These are phyloP conservation scores for Cyanodermella asteris DNA, from an alignment of 2,329 filamentous ascomycete species.

Conservation along the genomic window DNA sequence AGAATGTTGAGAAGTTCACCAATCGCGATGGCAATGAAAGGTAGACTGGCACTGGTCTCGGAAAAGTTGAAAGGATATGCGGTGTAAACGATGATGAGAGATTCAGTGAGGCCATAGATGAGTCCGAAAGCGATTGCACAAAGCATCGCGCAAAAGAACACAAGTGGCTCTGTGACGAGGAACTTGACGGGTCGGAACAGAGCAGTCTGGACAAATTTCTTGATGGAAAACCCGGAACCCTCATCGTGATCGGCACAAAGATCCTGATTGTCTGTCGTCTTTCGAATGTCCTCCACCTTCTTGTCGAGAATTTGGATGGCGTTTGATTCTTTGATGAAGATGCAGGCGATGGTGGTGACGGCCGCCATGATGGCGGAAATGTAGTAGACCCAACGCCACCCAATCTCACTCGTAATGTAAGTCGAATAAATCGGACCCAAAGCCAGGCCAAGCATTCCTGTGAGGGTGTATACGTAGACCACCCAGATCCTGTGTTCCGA, in stretches of 20 bases:
- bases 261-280: slow-evolving; percentile 11
- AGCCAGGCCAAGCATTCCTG: slow-evolving; percentile 21
- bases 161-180: slow-evolving; percentile 25
- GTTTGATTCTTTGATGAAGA: slow-evolving; percentile 22
- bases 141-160: slow-evolving; percentile 22
- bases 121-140: slow-evolving; percentile 22
- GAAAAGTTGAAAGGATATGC: slow-evolving; percentile 15
- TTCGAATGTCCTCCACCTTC: slow-evolving; percentile 13
- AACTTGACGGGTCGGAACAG: slow-evolving; percentile 21
- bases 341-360: slow-evolving; percentile 14
- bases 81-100: slow-evolving; percentile 18
- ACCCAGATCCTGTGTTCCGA: slow-evolving; percentile 23
- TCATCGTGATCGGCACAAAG: slow-evolving; percentile 18
- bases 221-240: slow-evolving; percentile 14
- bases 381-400: slow-evolving; percentile 25
- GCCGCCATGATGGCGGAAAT: slow-evolving; percentile 19
- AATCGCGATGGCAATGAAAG: slow-evolving; percentile 19
- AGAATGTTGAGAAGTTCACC: slow-evolving; percentile 22
- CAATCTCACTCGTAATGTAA: slow-evolving; percentile 17
- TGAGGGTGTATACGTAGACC: slow-evolving; percentile 23
- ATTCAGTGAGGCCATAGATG: slow-evolving; percentile 28
- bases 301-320: slow-evolving; percentile 20
- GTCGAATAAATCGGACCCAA: slow-evolving; percentile 23
- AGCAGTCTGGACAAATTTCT: slow-evolving; percentile 17
- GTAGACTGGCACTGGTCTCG: slow-evolving; percentile 15